Evolutionary conservation across 208 protist species (phyloP).

Genomic region (Naegleria fowleri): DNA sequence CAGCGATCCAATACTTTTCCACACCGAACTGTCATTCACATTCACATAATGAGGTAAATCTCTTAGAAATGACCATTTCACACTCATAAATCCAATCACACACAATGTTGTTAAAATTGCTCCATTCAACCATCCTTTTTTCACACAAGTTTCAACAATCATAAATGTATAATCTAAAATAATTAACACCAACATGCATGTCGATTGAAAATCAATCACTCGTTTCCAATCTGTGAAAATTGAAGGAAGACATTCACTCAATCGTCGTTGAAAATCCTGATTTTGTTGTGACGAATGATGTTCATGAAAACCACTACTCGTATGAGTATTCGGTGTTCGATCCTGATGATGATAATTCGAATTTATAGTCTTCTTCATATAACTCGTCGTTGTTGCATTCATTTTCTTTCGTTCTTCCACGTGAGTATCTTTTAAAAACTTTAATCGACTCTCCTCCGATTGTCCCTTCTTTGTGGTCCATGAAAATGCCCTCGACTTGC

Average conservation of each 20-base stretch:
- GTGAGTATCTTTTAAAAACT: too few species aligned
- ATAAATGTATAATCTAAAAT: background rate
- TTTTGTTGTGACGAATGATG: too few species aligned
- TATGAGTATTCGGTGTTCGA: too few species aligned
- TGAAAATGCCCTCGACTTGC: too few species aligned
- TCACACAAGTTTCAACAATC: background rate
- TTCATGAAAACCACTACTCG: too few species aligned
- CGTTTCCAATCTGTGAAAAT: background rate
- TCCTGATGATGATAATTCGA: too few species aligned
- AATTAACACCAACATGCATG: background rate
- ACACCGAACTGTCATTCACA: background rate
- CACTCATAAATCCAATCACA: background rate
- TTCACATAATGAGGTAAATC: background rate
- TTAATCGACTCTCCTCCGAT: too few species aligned
- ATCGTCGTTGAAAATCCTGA: background rate
- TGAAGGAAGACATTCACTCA: background rate
- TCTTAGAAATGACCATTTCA: background rate
- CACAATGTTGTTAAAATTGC: background rate
- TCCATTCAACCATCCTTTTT: background rate
- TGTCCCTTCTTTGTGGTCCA: too few species aligned
- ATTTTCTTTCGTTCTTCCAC: too few species aligned
- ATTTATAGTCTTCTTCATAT: too few species aligned
- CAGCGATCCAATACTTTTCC: background rate
- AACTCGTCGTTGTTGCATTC: too few species aligned
- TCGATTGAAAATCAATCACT: background rate